Evolutionary conservation across 805 yeast species (phyloP).

Genomic region (Cyberlindnera americana): DNA sequence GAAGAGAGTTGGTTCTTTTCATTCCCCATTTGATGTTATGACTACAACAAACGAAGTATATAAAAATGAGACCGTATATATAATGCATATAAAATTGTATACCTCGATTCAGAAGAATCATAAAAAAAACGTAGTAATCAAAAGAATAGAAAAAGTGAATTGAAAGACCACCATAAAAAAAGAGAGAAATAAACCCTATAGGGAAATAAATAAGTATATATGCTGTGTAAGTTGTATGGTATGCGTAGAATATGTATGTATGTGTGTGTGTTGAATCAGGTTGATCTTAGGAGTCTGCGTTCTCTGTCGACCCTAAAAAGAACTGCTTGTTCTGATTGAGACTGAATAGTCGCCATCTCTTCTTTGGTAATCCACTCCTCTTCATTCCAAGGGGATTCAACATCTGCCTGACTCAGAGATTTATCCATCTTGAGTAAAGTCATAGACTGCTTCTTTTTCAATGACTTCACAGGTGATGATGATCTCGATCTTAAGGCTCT

Average conservation of each 20-base stretch:
- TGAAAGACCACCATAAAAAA: background rate
- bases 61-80: no score
- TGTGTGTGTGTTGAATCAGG: background rate
- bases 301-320: slow-evolving; percentile 27
- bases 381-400: slow-evolving; percentile 4
- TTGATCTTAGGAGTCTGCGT: slow-evolving; percentile 15
- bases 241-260: background rate
- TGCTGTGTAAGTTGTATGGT: background rate
- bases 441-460: slow-evolving; percentile 28
- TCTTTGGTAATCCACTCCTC: slow-evolving; percentile 19
- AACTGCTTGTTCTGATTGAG: slow-evolving; percentile 28
- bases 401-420: slow-evolving; percentile 8
- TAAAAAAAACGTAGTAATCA: no score
- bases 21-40: background rate
- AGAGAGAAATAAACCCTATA: background rate
- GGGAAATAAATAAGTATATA: background rate
- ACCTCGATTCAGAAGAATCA: no score
- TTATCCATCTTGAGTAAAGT: slow-evolving; percentile 27
- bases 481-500: slow-evolving; percentile 24
- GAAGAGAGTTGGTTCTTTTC: no score
- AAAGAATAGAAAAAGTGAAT: no score
- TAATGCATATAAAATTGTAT: no score
- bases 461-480: slow-evolving; percentile 22
- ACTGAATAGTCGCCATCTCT: slow-evolving; percentile 15
- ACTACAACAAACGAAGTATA: no score